Evolutionary conservation across 805 yeast species (phyloP).

Genomic region (Maudiozyma turicensis): DNA sequence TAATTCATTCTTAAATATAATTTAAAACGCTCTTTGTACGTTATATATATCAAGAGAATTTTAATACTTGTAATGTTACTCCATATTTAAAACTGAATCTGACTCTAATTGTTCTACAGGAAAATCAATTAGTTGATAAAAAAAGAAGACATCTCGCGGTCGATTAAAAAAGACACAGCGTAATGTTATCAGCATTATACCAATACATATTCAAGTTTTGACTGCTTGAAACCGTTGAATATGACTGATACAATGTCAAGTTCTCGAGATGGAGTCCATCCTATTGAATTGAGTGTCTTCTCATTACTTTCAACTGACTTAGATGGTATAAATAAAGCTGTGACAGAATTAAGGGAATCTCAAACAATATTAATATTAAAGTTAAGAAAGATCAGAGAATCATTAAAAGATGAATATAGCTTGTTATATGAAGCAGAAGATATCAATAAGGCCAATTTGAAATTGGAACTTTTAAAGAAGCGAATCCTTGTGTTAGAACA

Average conservation of each 20-base stretch:
- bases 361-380: slow-evolving; percentile 23
- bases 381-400: slow-evolving; percentile 17
- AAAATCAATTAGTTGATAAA: no score
- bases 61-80: no score
- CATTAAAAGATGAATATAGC: slow-evolving; percentile 17
- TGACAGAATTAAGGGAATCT: slow-evolving; percentile 25
- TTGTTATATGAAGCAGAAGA: slow-evolving; percentile 12
- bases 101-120: no score
- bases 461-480: slow-evolving; percentile 4
- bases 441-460: background rate
- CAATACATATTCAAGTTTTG: no score
- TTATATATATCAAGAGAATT: no score
- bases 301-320: slow-evolving; percentile 23
- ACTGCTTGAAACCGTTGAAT: background rate
- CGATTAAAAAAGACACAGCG: no score
- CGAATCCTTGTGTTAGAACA: slow-evolving; percentile 7
- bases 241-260: background rate
- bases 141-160: no score
- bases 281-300: slow-evolving; percentile 25
- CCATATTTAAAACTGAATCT: no score
- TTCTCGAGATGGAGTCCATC: slow-evolving; percentile 15
- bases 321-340: slow-evolving; percentile 25
- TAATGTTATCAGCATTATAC: no score
- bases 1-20: no score
- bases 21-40: no score